phyloP scores from a whole-genome alignment of 202 grass and related monocot species.

The Alloteropsis angusta region DNA sequence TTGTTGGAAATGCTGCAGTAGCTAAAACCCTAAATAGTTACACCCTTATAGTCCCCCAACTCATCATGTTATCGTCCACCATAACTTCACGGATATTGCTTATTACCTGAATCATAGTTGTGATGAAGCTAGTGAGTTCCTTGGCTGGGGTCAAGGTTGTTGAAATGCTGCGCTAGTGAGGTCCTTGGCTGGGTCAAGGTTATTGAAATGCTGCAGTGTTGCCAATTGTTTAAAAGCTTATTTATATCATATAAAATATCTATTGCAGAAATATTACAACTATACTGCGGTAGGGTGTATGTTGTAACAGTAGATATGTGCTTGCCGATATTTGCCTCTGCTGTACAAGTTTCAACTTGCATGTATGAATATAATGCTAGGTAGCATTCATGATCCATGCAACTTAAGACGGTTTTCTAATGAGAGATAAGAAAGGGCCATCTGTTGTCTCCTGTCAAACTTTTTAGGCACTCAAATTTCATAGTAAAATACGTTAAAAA shows the following conservation, averaged over 20 bases:
- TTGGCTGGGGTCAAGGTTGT: neutral
- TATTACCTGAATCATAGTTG: conserved; percentile 7
- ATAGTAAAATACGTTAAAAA: neutral
- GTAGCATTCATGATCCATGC: neutral
- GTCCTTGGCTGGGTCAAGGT: neutral
- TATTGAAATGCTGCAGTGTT: neutral
- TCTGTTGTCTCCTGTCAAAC: neutral
- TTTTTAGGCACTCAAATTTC: conserved; percentile 7
- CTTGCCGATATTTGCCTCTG: neutral
- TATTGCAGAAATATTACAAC: neutral
- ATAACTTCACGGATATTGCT: neutral
- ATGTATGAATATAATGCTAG: neutral
- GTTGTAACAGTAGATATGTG: neutral
- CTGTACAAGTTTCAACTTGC: neutral
- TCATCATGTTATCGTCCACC: neutral
- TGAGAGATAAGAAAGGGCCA: too few relatives aligned
- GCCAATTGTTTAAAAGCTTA: neutral
- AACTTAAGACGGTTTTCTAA: neutral
- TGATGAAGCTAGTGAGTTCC: neutral
- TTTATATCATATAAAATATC: neutral
- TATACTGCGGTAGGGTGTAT: neutral
- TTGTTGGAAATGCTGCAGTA: conserved; percentile 12
- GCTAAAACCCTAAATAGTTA: neutral
- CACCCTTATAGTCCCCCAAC: neutral
- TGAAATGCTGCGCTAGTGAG: neutral